These are phyloP conservation scores for Coemansia sp. DNA, from an alignment of 192 early-diverging fungal species.

Conservation along the genomic window DNA sequence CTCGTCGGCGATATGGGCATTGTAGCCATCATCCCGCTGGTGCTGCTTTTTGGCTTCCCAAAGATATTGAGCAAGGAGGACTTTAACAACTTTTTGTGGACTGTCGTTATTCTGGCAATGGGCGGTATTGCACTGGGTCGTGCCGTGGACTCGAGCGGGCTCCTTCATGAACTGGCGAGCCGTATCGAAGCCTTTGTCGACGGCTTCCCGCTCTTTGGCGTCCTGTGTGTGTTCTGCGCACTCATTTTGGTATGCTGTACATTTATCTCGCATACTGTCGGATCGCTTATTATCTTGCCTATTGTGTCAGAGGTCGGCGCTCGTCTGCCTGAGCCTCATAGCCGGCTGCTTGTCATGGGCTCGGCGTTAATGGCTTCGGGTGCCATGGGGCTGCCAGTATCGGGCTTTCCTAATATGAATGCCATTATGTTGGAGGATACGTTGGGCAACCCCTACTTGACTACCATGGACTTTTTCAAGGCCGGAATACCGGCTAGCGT, in stretches of 20 bases:
- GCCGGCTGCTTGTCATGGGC: conserved; percentile 80
- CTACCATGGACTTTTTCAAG: conserved; percentile 80
- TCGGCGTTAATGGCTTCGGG: conserved; percentile 83
- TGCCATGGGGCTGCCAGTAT: conserved; percentile 91
- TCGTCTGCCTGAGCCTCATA: conserved; percentile 73
- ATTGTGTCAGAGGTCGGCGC: conserved; percentile 89
- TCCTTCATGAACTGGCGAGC: conserved; percentile 76
- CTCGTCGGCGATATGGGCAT: conserved; percentile 96
- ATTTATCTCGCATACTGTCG: conserved; percentile 96
- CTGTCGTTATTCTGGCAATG: conserved; percentile 88
- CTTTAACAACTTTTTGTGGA: conserved; percentile 96
- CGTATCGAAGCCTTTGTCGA: conserved; percentile 67
- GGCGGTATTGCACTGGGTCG: conserved; percentile 94
- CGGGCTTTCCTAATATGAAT: conserved; percentile 97
- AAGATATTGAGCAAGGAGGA: conserved; percentile 94
- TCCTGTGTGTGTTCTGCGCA: conserved; percentile 73
- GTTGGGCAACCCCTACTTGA: conserved; percentile 80
- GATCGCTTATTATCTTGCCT: conserved; percentile 92
- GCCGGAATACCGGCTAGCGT: conserved; percentile 78
- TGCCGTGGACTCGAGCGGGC: conserved; percentile 84
- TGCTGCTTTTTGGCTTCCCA: conserved; percentile 84
- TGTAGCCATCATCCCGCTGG: conserved; percentile 88
- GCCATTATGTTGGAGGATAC: conserved; percentile 91
- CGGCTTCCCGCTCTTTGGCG: conserved; percentile 69
- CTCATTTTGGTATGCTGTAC: conserved; percentile 84